Evolutionary conservation across 2,329 filamentous ascomycete genomes (phyloP).

Genomic region (Aspergillus quadricinctus): DNA sequence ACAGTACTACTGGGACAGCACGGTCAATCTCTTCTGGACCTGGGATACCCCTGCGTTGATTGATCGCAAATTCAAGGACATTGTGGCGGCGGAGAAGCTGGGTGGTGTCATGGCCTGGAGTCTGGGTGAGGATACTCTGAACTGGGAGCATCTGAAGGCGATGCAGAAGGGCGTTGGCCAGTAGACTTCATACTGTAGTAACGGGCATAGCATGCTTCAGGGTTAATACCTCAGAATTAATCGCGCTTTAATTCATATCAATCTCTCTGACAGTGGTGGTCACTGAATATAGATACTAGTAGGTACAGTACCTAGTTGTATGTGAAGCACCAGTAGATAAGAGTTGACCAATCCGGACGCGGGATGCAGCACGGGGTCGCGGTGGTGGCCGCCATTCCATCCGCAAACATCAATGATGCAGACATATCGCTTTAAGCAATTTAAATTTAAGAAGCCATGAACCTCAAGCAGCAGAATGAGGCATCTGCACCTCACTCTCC

Average conservation of each 20-base stretch:
- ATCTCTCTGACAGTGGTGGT: too few relatives aligned
- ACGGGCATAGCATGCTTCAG: background rate
- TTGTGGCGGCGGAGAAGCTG: conserved; percentile 54
- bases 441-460: background rate
- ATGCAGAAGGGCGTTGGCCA: conserved; percentile 32
- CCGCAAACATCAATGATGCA: background rate
- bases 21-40: conserved; percentile 64
- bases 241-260: background rate
- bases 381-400: background rate
- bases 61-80: conserved; percentile 55
- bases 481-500: background rate
- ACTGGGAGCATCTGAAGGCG: conserved; percentile 43
- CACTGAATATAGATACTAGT: too few relatives aligned
- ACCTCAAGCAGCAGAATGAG: background rate
- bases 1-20: conserved; percentile 63
- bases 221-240: background rate
- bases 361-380: conserved; percentile 4
- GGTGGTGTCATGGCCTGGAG: conserved; percentile 75
- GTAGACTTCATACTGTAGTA: background rate
- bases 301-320: too few relatives aligned
- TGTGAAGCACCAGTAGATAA: too few relatives aligned
- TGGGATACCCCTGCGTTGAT: conserved; percentile 65
- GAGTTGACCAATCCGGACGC: conserved; percentile 5
- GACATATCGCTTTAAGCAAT: background rate
- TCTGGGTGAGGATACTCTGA: conserved; percentile 59